Evolutionary conservation across 257 asterid genomes (phyloP), one percentile per base, ranked within the genome.

Genomic region (Buddleja alternifolia): DNA sequence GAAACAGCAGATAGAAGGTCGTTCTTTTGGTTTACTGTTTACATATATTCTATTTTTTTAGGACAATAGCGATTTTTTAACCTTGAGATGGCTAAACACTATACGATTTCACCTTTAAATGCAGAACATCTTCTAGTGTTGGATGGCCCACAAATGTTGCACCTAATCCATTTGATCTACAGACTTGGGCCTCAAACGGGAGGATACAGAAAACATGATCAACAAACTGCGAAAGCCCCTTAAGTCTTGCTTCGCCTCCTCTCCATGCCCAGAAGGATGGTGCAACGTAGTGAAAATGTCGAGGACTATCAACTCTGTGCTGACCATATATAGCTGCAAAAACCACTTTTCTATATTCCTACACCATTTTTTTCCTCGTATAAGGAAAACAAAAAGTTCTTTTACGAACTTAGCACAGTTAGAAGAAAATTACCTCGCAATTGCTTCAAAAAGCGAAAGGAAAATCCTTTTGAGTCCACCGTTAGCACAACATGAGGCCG

Each of bases 251-350:
- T 77, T 90, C 96, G 56, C 99, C 97, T 45, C 97, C 99, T 83
- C 72, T 89, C 99, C 99, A 94, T 44, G 97, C 96, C 99, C 99
- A 94, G 81, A 90, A 94, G 56, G 99, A 94, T 4, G 99, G 97
- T 29, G 99, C 90, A 19, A 94, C 96, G 53, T 90, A 94, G 79
- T 94, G 97, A 78, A 90, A 94, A 77, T 87, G 96, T 42, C 40
- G 83, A 36, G 97, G 93, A 72, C 80, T 55, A 71, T 65, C 64
- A 55, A 74, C 41, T 41, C 83, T 82, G 53, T 80, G 77, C 60
- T 77, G 74, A 67, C 77, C 74, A 68, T 74, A 87, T 67, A 77
- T 77, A 84, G 81, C 97, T 93, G 95, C 86, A 90, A 80, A 83
- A 88, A 73, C 76, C 74, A 81, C 78, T 78, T 74, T 74, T 60